Base-by-base conservation (phyloP, 2,329 filamentous ascomycete genomes). In the Microdochium nivale region DNA sequence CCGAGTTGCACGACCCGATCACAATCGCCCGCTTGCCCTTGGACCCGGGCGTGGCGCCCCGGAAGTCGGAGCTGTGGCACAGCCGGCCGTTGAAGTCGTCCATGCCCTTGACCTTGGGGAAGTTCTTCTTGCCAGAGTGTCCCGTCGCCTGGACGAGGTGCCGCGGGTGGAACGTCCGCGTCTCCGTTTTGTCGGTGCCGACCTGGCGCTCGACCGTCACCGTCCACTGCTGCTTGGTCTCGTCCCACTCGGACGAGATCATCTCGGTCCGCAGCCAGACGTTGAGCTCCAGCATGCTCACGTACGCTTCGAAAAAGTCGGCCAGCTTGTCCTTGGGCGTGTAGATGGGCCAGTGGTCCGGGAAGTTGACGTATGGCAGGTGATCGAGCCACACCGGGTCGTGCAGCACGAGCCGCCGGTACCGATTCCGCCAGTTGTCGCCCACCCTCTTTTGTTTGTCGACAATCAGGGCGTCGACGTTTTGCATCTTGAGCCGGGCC, bases 311-410 rank as follows among this genome's bases (percentile, higher is more conserved):
- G 54, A 88, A 82, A 67, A 81, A 88, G 44, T 86, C 81, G 1
- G 74, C 85, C 0, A 87, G 69, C 60, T 88, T 88, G 63, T 88
- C 84, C 60, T 87, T 88, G 4, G 84, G 83, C 0, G 83, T 86
- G 63, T 86, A 88, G 16, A 85, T 69, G 3, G 84, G 84, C 84
- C 84, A 88, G 50, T 76, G 75, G 0, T 74, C 60, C 0, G 84
- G 85, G 60, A 87, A 88, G 0, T 70, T 67, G 3, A 88, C 58
- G 61, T 86, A 88, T 0, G 84, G 80, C 69, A 86, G 68, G 59
- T 82, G 78, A 51, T 79, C 75, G 52, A 74, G 79, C 70, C 73
- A 83, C 2, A 87, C 79, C 0, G 83, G 82, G 57, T 87, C 84
- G 57, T 88, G 84, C 0, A 85, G 76, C 1, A 87, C 82, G 0